Evolutionary conservation across 306 rosid genomes (phyloP).

Genomic region (Fagus crenata): DNA sequence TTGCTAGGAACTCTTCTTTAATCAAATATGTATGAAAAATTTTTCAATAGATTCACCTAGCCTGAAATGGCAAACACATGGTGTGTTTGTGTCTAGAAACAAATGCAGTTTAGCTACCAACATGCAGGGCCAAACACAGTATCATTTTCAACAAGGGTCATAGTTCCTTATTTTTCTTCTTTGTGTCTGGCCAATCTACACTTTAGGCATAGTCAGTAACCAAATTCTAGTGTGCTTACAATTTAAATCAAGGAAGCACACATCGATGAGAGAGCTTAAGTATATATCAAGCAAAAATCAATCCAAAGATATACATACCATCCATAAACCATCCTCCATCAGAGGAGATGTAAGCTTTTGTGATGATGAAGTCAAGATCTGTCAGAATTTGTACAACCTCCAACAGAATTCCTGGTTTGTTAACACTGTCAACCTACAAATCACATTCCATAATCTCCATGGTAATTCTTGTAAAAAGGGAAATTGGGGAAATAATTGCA

Average conservation of each 20-base stretch:
- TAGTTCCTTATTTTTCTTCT: too few species aligned
- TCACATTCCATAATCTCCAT: constrained; percentile 21
- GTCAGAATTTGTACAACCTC: constrained; percentile 78
- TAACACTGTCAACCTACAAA: constrained; percentile 64
- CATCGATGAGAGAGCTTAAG: too few species aligned
- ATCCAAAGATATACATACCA: constrained; percentile 44
- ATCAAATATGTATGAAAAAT: not conserved
- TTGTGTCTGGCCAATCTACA: too few species aligned
- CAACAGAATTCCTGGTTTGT: constrained; percentile 85
- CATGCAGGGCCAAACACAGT: not conserved
- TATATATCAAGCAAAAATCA: not conserved
- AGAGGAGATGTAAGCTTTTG: constrained; percentile 81
- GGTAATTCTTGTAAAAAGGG: constrained; percentile 11
- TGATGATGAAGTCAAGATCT: constrained; percentile 74
- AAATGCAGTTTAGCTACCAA: not conserved
- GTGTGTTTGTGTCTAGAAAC: not conserved
- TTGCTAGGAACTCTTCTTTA: not conserved
- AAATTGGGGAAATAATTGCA: not conserved
- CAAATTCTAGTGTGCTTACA: too few species aligned
- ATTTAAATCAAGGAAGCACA: not conserved
- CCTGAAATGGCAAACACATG: not conserved
- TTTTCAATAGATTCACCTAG: not conserved
- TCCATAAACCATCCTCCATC: constrained; percentile 97
- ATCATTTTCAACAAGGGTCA: too few species aligned
- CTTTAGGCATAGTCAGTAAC: too few species aligned